Evolutionary conservation across 2,329 filamentous ascomycete genomes (phyloP).

Genomic region (Hymenoscyphus infarciens): DNA sequence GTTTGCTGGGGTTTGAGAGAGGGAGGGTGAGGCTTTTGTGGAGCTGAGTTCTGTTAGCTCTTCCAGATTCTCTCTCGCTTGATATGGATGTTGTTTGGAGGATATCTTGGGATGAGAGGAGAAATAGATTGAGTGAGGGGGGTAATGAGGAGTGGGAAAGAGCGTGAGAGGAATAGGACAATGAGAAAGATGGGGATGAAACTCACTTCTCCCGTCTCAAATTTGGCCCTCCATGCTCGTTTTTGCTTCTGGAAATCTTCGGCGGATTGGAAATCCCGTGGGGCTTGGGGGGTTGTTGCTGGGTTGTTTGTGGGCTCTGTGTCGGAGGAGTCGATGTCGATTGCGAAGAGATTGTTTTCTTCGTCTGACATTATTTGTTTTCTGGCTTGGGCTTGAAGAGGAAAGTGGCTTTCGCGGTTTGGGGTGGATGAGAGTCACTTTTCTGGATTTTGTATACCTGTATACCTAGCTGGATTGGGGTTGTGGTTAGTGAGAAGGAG

Average conservation of each 20-base stretch:
- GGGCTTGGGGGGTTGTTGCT: slow-evolving; percentile 22
- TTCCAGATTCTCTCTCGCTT: too few relatives aligned
- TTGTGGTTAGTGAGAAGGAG: too few relatives aligned
- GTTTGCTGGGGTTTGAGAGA: slow-evolving; percentile 30
- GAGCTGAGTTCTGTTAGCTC: slow-evolving; percentile 23
- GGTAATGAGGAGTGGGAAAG: background rate
- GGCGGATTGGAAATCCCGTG: slow-evolving; percentile 30
- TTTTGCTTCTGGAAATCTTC: slow-evolving; percentile 29
- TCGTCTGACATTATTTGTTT: slow-evolving; percentile 46
- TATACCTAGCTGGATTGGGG: too few relatives aligned
- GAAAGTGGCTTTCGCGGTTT: too few relatives aligned
- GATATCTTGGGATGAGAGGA: too few relatives aligned
- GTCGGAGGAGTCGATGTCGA: slow-evolving; percentile 42
- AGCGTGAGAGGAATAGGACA: too few relatives aligned
- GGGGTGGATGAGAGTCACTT: too few relatives aligned
- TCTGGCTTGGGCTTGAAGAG: too few relatives aligned
- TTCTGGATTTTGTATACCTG: too few relatives aligned
- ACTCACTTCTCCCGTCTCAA: slow-evolving; percentile 33
- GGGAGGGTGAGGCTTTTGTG: slow-evolving; percentile 28
- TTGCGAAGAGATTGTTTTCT: slow-evolving; percentile 40
- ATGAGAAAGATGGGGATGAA: too few relatives aligned
- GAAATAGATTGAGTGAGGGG: background rate
- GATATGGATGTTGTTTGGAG: too few relatives aligned
- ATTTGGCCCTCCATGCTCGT: slow-evolving; percentile 28
- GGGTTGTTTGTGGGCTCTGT: slow-evolving; percentile 17